These are phyloP conservation scores for Coleophoma eucalyptorum DNA, from an alignment of 2,329 filamentous ascomycete genomes.

Conservation along the genomic window DNA sequence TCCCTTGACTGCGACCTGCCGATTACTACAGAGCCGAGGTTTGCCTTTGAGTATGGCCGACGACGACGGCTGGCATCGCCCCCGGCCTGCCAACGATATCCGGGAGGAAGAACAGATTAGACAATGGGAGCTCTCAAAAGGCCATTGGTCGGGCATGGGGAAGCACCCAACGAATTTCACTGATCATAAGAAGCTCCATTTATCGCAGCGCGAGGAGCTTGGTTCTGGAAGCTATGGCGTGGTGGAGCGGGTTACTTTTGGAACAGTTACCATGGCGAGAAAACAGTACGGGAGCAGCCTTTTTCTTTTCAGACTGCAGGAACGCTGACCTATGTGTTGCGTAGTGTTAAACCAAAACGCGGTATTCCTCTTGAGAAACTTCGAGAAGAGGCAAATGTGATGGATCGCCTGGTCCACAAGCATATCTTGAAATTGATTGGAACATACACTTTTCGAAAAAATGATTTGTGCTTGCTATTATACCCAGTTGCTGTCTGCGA, in stretches of 20 bases:
- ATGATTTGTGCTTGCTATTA: conserved; percentile 40
- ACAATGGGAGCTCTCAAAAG: conserved; percentile 16
- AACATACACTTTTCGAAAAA: conserved; percentile 37
- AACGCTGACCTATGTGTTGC: conserved; percentile 19
- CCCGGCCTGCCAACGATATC: conserved; percentile 14
- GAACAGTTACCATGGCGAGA: conserved; percentile 37
- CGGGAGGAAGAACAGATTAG: conserved; percentile 17
- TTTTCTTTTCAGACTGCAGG: neutral
- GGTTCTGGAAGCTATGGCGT: conserved; percentile 39
- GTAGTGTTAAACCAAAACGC: conserved; percentile 10
- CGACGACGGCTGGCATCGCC: conserved; percentile 18
- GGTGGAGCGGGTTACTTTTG: conserved; percentile 38
- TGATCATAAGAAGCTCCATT: conserved; percentile 12
- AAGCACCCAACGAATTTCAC: conserved; percentile 15
- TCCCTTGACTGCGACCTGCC: no score
- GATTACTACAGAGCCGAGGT: no score
- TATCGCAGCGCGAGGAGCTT: conserved; percentile 24
- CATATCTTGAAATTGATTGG: conserved; percentile 45
- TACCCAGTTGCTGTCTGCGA: conserved; percentile 46
- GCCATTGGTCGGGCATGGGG: conserved; percentile 19
- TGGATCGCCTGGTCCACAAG: conserved; percentile 42
- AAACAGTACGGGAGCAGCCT: conserved; percentile 29
- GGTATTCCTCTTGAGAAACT: conserved; percentile 35
- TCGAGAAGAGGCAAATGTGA: conserved; percentile 41
- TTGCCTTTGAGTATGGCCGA: no score